phyloP scores from a whole-genome alignment of 2,329 filamentous ascomycete genomes.

The Sporothrix dimorphospora region DNA sequence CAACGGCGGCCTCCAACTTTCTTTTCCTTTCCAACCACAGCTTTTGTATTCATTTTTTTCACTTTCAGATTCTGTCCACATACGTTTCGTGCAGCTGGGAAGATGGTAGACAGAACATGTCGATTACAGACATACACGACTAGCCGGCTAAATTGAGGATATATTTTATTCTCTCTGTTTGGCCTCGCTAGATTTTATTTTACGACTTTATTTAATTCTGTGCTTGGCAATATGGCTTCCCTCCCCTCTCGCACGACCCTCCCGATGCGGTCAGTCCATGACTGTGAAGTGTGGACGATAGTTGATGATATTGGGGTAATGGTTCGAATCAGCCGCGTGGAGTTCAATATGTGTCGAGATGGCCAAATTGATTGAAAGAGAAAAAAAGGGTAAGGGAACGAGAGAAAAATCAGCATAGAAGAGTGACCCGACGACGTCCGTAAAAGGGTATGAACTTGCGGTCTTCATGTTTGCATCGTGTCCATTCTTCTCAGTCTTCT shows the following conservation, averaged over 20 bases:
- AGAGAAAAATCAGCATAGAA: background rate
- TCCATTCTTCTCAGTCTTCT: too few relatives aligned
- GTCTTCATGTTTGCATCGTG: background rate
- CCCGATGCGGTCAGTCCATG: background rate
- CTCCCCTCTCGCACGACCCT: background rate
- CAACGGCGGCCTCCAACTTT: background rate
- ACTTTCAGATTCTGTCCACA: background rate
- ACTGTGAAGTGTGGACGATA: background rate
- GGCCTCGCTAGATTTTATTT: constrained; percentile 1
- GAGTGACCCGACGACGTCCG: too few relatives aligned
- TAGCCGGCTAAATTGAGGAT: background rate
- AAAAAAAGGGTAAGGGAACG: background rate
- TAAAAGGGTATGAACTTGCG: background rate
- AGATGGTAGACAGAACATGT: too few relatives aligned
- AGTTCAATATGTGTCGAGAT: background rate
- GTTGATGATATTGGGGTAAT: background rate
- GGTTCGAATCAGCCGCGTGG: constrained; percentile 9
- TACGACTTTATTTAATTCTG: background rate
- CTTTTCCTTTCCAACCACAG: background rate
- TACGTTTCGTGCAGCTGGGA: too few relatives aligned
- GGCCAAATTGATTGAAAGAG: background rate
- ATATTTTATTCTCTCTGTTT: background rate
- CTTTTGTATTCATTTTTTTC: background rate
- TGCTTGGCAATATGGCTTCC: background rate
- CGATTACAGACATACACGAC: too few relatives aligned